phyloP scores from a whole-genome alignment of 306 rosid species.

The Mimosa pudica region DNA sequence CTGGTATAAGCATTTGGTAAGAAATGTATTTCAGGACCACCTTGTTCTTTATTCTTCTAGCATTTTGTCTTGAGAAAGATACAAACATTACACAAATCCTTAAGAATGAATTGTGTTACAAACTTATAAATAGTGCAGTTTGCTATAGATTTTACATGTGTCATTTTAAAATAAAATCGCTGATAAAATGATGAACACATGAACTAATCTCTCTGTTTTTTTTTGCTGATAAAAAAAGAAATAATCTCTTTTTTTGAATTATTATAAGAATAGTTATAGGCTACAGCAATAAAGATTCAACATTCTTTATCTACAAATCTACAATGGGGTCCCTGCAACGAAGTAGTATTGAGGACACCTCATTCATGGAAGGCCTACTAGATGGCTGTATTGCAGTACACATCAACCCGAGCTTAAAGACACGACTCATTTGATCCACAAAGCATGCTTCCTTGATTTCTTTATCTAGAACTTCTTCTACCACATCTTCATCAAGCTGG shows the following conservation, averaged over 20 bases:
- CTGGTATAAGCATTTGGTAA: not conserved
- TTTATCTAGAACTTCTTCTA: constrained; percentile 45
- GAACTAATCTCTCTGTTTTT: too few relatives aligned
- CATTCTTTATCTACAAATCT: constrained; percentile 31
- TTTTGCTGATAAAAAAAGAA: too few relatives aligned
- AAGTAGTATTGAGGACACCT: constrained; percentile 50
- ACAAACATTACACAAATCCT: too few relatives aligned
- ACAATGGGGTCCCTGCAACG: not conserved
- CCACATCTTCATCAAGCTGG: constrained; percentile 33
- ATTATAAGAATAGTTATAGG: too few relatives aligned
- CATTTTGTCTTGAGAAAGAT: too few relatives aligned
- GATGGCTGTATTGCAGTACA: constrained; percentile 44
- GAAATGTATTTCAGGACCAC: not conserved
- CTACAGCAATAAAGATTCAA: constrained; percentile 30
- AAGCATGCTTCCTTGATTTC: constrained; percentile 41
- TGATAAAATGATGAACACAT: too few relatives aligned
- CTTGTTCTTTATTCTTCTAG: too few relatives aligned
- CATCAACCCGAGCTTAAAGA: constrained; percentile 47
- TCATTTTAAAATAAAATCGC: too few relatives aligned
- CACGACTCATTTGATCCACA: constrained; percentile 45
- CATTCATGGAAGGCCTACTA: constrained; percentile 54
- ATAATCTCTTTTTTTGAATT: too few relatives aligned
- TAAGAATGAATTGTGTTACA: too few relatives aligned
- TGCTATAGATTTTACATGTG: too few relatives aligned
- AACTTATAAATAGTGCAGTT: too few relatives aligned